phyloP scores from a whole-genome alignment of 1,284 basidiomycete species.

The Ustilago hordei region DNA sequence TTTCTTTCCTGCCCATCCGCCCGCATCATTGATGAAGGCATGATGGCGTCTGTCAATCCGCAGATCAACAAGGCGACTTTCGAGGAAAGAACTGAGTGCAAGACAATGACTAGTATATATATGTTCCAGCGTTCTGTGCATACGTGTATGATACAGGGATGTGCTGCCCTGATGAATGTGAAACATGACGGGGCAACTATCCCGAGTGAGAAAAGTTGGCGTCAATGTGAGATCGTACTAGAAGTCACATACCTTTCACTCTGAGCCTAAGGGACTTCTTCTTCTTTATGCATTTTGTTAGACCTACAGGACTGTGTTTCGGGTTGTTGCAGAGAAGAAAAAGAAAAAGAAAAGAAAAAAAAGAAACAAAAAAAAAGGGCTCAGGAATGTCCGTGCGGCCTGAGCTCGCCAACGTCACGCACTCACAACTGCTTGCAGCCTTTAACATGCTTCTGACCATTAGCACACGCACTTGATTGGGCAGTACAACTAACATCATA shows the following conservation, averaged over 20 bases:
- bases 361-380: neutral
- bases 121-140: no score
- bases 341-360: no score
- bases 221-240: no score
- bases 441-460: neutral
- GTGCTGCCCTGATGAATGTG: no score
- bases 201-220: no score
- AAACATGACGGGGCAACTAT: no score
- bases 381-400: neutral
- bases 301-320: neutral
- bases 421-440: neutral
- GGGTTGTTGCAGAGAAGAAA: neutral
- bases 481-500: no score
- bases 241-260: no score
- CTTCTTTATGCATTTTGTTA: neutral
- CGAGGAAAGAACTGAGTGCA: neutral
- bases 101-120: no score
- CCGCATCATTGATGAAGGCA: conserved; percentile 14
- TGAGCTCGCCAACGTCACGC: conserved; percentile 1
- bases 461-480: no score
- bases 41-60: conserved; percentile 9
- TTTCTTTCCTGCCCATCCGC: neutral
- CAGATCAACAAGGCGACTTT: neutral
- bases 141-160: no score
- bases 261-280: no score